Percentiles rank a stretch among this genome's conserved stretches.
These are phyloP conservation scores for Russula virescens DNA, from an alignment of 768 basidiomycete genomes.

Conservation along the genomic window DNA sequence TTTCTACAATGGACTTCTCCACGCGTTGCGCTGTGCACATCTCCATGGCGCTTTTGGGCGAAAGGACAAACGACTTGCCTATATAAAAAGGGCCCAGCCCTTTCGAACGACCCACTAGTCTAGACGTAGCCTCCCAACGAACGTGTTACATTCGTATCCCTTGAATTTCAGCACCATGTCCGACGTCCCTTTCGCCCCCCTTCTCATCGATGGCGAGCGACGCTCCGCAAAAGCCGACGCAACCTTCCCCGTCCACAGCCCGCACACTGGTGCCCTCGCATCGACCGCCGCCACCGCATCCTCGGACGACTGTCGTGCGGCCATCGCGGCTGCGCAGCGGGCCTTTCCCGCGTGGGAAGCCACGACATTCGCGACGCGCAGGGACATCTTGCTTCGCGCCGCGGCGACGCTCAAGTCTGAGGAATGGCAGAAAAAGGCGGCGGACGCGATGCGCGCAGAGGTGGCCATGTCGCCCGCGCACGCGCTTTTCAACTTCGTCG, in stretches of 20 bases:
- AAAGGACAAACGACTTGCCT: too few species aligned
- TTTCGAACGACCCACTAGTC: neutral
- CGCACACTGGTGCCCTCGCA: slow-evolving; percentile 38
- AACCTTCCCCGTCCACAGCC: slow-evolving; percentile 44
- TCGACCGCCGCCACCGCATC: slow-evolving; percentile 43
- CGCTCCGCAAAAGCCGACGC: slow-evolving; percentile 33
- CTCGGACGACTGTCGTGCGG: slow-evolving; percentile 24
- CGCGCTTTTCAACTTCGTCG: slow-evolving; percentile 28
- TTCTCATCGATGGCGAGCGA: slow-evolving; percentile 39
- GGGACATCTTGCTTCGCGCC: slow-evolving; percentile 13
- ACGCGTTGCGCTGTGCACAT: too few species aligned
- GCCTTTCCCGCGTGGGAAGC: slow-evolving; percentile 22
- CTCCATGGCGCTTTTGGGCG: too few species aligned
- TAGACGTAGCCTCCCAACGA: neutral
- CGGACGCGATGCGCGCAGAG: slow-evolving; percentile 3
- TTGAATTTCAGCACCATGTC: neutral
- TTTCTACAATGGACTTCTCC: too few species aligned
- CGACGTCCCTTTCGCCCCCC: slow-evolving; percentile 23
- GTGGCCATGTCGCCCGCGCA: neutral
- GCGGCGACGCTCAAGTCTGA: neutral
- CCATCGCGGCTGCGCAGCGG: slow-evolving; percentile 14
- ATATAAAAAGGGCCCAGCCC: neutral
- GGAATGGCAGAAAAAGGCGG: slow-evolving; percentile 14
- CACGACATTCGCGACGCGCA: neutral
- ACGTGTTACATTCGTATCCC: neutral